Evolutionary conservation across 768 basidiomycete genomes (phyloP).

Genomic region (Leccinum aurantiacum): DNA sequence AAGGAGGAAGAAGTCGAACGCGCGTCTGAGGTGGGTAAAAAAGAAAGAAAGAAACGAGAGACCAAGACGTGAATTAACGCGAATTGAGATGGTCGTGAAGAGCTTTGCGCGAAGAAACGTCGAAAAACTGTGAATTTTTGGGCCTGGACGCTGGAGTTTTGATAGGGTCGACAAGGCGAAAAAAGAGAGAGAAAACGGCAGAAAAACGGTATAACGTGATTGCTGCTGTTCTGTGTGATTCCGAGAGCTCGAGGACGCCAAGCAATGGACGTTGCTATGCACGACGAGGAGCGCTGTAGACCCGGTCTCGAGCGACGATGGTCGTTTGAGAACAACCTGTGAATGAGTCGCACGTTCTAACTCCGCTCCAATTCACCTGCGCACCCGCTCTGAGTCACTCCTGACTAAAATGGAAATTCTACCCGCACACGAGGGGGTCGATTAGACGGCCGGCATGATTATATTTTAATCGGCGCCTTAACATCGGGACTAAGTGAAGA

Average conservation of each 20-base stretch:
- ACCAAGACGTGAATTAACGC: conserved; percentile 29
- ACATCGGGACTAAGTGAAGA: conserved; percentile 13
- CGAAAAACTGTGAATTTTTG: conserved; percentile 25
- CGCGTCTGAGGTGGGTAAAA: conserved; percentile 18
- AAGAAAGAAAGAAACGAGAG: conserved; percentile 2
- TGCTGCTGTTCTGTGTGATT: conserved; percentile 1
- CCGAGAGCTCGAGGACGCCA: background rate
- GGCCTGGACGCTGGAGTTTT: conserved; percentile 6
- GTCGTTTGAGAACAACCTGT: conserved; percentile 37
- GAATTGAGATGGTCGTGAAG: conserved; percentile 17
- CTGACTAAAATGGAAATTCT: background rate
- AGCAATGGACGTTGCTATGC: conserved; percentile 5
- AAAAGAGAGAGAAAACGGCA: conserved; percentile 17
- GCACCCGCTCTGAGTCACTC: conserved; percentile 23
- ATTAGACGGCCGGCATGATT: background rate
- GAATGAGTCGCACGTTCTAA: conserved; percentile 32
- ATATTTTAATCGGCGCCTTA: conserved; percentile 23
- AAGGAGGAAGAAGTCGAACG: conserved; percentile 5
- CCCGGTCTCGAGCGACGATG: conserved; percentile 28
- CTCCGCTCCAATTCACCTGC: conserved; percentile 33
- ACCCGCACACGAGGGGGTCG: background rate
- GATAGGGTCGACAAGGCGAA: conserved; percentile 5
- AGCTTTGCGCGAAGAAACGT: conserved; percentile 3
- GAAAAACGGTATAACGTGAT: conserved; percentile 12
- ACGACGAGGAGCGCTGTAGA: conserved; percentile 18